Base-by-base conservation (phyloP, 208 protist genomes). In the Balamuthia mandrillaris region DNA sequence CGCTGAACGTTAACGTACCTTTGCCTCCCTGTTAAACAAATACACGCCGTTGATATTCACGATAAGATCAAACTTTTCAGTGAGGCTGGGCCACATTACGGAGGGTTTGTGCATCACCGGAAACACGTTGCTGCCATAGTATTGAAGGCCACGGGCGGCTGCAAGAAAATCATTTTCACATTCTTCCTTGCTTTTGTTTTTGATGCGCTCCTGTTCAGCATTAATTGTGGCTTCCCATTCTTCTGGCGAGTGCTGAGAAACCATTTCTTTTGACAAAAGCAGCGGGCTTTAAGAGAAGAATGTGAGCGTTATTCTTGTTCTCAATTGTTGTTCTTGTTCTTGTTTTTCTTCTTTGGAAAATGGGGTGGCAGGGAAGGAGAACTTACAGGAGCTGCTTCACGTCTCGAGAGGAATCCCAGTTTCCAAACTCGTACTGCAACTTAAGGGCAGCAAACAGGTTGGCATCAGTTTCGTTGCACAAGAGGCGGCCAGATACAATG, bases 391-490 rank as follows among this genome's bases (percentile, higher is more conserved):
- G 58, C 18, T 82, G 51, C 2, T 82, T 52, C 27, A 82, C 63
- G 3, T 45, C 39, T 5, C 47, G 52, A 18, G 41, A 21, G 3
- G 74, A 52, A 44, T 82, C 74, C 14, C 37, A 82, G 74, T 82
- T 52, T 35, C 74, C 74, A 35, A 82, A 41, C 47, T 82, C 74
- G 74, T 65, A 82, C 74, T 82, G 74, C 35, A 45, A 82, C 54
- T 82, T 82, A 24, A 52, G 58, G 3, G 74, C 74, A 3, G 74
- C 74, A 24, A 82, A 82, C 35, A 82, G n/a, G 9, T 29, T 45
- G 6, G 74, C 74, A 24, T 82, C 74, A 12, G 58, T 21, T 33
- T 82, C 74, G 3, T 3, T 3, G 16, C 52, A 82, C 3, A 52
- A 52, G 7, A 82, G 74, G 0, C 74, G 74, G 21, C 49, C 74